These are phyloP conservation scores for Pythium sp. DNA, from an alignment of 352 stramenopile genomes.

Conservation along the genomic window DNA sequence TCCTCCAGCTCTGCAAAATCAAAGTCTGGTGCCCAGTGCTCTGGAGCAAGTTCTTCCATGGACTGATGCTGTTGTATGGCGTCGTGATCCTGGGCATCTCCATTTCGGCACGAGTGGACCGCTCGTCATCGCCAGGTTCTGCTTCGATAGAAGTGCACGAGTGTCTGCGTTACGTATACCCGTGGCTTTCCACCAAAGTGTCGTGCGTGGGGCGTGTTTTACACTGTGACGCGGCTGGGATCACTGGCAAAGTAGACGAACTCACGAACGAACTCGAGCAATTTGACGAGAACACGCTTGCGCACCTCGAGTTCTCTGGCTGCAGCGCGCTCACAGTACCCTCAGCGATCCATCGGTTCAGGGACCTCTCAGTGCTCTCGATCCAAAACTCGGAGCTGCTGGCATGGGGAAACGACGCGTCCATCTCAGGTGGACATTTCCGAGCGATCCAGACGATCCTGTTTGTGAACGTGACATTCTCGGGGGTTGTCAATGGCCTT, in stretches of 20 bases:
- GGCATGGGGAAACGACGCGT: conserved; percentile 5
- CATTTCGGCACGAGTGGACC: neutral
- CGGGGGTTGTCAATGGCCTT: neutral
- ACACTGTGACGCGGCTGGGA: neutral
- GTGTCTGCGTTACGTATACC: conserved; percentile 8
- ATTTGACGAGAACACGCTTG: conserved; percentile 8
- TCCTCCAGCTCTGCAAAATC: neutral
- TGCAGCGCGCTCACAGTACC: neutral
- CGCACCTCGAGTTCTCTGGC: neutral
- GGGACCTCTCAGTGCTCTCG: neutral
- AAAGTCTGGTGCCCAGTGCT: neutral
- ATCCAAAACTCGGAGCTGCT: conserved; percentile 8
- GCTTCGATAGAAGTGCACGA: neutral
- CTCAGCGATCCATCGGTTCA: conserved; percentile 11
- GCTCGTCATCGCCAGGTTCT: neutral
- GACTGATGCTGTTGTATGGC: conserved; percentile 5
- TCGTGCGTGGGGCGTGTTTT: conserved; percentile 10
- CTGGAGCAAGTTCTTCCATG: neutral
- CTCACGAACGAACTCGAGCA: neutral
- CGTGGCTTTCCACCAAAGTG: conserved; percentile 12
- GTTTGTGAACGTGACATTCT: neutral
- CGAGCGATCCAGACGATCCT: conserved; percentile 4
- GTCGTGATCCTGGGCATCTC: conserved; percentile 6
- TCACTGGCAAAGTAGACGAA: neutral
- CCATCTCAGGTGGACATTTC: neutral